Evolutionary conservation across 129 eudicot species (phyloP).

Genomic region (Pseudognaphalium luteoalbum): DNA sequence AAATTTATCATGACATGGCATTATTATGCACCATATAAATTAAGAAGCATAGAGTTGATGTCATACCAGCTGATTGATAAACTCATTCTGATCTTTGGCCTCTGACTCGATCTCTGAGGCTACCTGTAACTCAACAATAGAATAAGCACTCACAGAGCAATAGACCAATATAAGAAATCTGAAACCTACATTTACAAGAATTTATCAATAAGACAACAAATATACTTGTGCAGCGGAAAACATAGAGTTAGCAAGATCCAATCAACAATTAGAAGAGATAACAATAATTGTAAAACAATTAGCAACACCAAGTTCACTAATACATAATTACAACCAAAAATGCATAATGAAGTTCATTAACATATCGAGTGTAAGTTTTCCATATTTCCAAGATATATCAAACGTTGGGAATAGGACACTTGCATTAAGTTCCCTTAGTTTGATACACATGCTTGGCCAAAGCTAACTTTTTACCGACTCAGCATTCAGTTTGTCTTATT

Average conservation of each 20-base stretch:
- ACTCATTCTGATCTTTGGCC: conserved; percentile 89
- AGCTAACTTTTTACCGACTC: not conserved
- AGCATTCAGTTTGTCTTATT: not conserved
- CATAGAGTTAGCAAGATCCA: conserved; percentile 7
- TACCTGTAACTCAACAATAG: conserved; percentile 53
- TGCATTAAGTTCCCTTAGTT: not conserved
- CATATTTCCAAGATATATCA: not conserved
- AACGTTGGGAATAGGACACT: not conserved
- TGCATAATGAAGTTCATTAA: not conserved
- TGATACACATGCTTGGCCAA: not conserved
- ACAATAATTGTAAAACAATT: not conserved
- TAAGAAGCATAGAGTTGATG: conserved; percentile 4
- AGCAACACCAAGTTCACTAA: not conserved
- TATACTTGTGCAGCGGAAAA: not conserved
- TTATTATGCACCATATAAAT: not conserved
- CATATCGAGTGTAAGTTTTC: not conserved
- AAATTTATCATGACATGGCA: not conserved
- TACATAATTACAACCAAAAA: not conserved
- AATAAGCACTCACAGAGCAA: not conserved
- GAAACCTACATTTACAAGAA: no score
- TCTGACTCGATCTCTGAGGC: conserved; percentile 91
- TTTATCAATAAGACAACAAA: not conserved
- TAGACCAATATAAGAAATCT: not conserved
- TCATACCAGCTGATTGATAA: conserved; percentile 62
- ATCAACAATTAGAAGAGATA: not conserved